These are phyloP conservation scores for Chlamydomonas schloesseri DNA, from an alignment of 139 green algal genomes.

Conservation along the genomic window DNA sequence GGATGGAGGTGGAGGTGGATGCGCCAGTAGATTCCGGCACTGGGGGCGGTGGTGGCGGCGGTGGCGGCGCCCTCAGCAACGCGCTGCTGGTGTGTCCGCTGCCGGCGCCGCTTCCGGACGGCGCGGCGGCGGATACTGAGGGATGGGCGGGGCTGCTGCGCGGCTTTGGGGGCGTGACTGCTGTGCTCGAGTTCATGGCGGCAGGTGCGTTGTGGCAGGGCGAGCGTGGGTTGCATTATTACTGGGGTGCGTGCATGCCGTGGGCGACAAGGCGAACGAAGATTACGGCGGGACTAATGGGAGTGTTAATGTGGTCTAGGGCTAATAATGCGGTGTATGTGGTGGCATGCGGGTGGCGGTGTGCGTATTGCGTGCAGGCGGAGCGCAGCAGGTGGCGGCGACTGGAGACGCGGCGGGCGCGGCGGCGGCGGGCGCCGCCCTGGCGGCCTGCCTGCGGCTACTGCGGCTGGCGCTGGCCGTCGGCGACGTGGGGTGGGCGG, in stretches of 20 bases:
- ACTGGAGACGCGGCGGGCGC: background rate
- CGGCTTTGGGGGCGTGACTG: conserved; percentile 11
- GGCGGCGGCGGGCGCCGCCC: background rate
- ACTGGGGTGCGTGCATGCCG: too few species aligned
- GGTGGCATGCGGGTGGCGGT: too few species aligned
- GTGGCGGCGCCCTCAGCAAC: too few species aligned
- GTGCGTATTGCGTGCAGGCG: background rate
- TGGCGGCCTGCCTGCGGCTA: background rate
- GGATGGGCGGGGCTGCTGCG: conserved; percentile 2
- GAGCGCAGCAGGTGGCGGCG: background rate
- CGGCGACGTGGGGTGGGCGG: conserved; percentile 21
- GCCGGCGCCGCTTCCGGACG: too few species aligned
- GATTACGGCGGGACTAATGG: too few species aligned
- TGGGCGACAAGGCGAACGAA: too few species aligned
- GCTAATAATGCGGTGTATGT: too few species aligned
- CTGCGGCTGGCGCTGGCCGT: background rate
- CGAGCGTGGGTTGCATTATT: too few species aligned
- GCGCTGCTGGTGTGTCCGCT: background rate
- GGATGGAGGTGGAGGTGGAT: too few species aligned
- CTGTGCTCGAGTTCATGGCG: conserved; percentile 26
- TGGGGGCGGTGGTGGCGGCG: background rate
- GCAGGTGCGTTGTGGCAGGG: background rate
- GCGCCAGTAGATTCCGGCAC: too few species aligned
- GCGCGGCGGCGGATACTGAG: background rate
- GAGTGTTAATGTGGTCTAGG: too few species aligned